These are phyloP conservation scores for Cinchona pubescens DNA, from an alignment of 257 asterid genomes.

Conservation along the genomic window DNA sequence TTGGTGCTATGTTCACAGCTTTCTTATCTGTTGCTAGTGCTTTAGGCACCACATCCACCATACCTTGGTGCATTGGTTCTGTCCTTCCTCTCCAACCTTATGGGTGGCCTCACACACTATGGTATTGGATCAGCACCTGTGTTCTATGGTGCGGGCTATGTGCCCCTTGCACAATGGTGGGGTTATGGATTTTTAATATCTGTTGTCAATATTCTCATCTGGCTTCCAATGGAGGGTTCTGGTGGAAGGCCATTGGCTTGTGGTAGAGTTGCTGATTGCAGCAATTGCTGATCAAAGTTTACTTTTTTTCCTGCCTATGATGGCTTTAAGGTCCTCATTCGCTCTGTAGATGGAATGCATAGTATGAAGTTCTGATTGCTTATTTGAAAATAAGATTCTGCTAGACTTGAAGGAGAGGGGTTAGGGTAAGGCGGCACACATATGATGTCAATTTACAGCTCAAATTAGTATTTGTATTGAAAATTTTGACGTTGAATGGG, in stretches of 20 bases:
- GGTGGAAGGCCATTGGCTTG: conserved; percentile 95
- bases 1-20: conserved; percentile 98
- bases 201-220: conserved; percentile 67
- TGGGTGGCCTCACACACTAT: conserved; percentile 92
- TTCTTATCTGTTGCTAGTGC: conserved; percentile 91
- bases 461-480: conserved; percentile 2
- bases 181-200: conserved; percentile 83
- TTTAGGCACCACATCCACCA: conserved; percentile 83
- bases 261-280: conserved; percentile 40
- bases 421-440: background rate
- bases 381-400: conserved; percentile 9
- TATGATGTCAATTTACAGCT: conserved; percentile 12
- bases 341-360: background rate
- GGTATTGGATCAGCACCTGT: conserved; percentile 91
- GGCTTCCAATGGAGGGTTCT: conserved; percentile 93
- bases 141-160: conserved; percentile 83
- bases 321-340: conserved; percentile 1
- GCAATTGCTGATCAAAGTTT: background rate
- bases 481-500: conserved; percentile 13
- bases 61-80: conserved; percentile 79
- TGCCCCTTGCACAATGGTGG: conserved; percentile 86
- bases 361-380: conserved; percentile 8
- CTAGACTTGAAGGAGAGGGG: background rate
- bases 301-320: background rate
- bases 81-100: conserved; percentile 75